phyloP scores from a whole-genome alignment of 495 filamentous ascomycete species.

The Alectoria sarmentosa region DNA sequence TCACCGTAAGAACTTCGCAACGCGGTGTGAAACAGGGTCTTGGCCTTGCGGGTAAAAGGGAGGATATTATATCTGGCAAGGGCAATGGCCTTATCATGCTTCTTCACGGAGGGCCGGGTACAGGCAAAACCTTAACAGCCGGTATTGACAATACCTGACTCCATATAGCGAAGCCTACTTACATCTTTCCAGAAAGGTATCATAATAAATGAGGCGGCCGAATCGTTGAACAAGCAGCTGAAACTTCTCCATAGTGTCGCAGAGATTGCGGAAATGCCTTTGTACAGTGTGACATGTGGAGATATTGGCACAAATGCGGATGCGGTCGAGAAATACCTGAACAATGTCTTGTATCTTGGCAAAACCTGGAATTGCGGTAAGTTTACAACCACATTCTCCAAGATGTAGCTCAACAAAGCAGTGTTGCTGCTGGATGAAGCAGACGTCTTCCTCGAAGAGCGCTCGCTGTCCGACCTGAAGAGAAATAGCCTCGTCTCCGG shows the following conservation, averaged over 20 bases:
- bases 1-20: no score
- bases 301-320: conserved; percentile 19
- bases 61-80: no score
- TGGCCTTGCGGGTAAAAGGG: no score
- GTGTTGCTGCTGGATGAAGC: conserved; percentile 58
- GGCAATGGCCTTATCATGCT: conserved; percentile 19
- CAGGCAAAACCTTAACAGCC: conserved; percentile 26
- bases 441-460: conserved; percentile 58
- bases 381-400: no score
- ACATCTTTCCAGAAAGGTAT: no score
- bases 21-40: no score
- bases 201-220: no score
- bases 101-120: conserved; percentile 20
- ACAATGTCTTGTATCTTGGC: conserved; percentile 14
- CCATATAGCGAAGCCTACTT: no score
- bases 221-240: no score
- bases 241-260: no score
- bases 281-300: conserved; percentile 23
- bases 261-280: conserved; percentile 19
- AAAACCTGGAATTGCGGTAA: conserved; percentile 19
- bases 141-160: no score
- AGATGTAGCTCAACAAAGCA: no score
- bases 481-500: conserved; percentile 28
- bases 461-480: conserved; percentile 31
- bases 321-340: conserved; percentile 20